phyloP scores from a whole-genome alignment of 179 eudicot species.

The Carnegiea gigantea region DNA sequence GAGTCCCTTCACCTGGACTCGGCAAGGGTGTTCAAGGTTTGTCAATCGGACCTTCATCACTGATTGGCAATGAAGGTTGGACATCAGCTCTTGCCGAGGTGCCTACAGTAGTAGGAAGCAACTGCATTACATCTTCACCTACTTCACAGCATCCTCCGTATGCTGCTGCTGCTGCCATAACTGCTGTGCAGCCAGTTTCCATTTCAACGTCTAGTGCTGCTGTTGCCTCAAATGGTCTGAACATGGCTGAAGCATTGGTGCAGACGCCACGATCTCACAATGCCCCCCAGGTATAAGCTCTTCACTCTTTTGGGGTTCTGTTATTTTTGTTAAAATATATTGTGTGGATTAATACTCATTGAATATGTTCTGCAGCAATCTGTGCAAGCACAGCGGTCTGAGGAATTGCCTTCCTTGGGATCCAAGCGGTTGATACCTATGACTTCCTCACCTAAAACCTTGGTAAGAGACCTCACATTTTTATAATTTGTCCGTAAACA shows the following conservation, averaged over 20 bases:
- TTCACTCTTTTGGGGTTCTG: not conserved
- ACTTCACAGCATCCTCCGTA: constrained; percentile 31
- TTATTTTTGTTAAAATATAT: not conserved
- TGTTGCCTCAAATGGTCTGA: constrained; percentile 45
- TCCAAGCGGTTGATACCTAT: constrained; percentile 75
- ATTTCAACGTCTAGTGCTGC: constrained; percentile 29
- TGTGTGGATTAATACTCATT: not conserved
- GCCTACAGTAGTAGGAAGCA: constrained; percentile 45
- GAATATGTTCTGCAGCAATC: constrained; percentile 32
- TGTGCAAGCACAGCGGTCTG: constrained; percentile 8
- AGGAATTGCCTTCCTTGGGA: constrained; percentile 9
- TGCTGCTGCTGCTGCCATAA: constrained; percentile 16
- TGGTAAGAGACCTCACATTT: constrained; percentile 40
- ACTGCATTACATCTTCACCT: constrained; percentile 31
- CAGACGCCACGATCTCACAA: constrained; percentile 64
- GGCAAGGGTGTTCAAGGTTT: constrained; percentile 53
- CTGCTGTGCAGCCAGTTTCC: constrained; percentile 9
- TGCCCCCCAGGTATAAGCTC: constrained; percentile 50
- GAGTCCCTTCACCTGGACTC: constrained; percentile 71
- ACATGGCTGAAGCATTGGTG: constrained; percentile 73
- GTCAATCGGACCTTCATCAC: constrained; percentile 45
- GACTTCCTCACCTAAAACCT: constrained; percentile 67
- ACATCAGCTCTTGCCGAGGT: constrained; percentile 85
- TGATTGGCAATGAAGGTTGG: constrained; percentile 62
- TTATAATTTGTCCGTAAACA: not conserved